A percentile compares a stretch with the other conserved stretches of the same genome.
Evolutionary conservation across 371 early-diverging fungal genomes (phyloP).

Genomic region (Lichtheimia ramosa): DNA sequence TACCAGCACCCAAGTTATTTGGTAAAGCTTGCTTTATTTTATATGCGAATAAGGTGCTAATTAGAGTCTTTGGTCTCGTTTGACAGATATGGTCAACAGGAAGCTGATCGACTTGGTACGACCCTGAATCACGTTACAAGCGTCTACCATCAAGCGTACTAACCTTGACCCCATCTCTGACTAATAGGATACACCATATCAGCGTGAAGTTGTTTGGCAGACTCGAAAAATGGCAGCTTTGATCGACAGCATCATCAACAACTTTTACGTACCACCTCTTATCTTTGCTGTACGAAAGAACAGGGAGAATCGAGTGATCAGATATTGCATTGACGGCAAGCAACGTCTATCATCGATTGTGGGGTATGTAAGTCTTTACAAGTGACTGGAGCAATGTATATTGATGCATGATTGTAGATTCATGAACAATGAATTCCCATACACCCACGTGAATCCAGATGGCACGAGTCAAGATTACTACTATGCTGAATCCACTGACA

Average conservation of each 20-base stretch:
- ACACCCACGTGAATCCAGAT: conserved; percentile 8
- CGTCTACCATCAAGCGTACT: no score
- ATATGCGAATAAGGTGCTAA: no score
- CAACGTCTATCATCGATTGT: conserved; percentile 35
- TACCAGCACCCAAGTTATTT: no score
- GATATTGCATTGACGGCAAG: conserved; percentile 41
- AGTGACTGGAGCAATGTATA: neutral
- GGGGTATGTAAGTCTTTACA: conserved; percentile 14
- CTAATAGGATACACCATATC: conserved; percentile 37
- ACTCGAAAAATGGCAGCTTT: conserved; percentile 27
- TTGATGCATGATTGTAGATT: conserved; percentile 21
- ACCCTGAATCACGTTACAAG: no score
- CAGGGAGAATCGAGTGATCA: conserved; percentile 2
- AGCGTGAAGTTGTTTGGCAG: conserved; percentile 38
- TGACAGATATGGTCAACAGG: no score
- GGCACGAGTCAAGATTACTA: conserved; percentile 9
- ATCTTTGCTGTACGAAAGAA: conserved; percentile 22
- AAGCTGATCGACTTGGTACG: no score
- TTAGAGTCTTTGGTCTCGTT: no score
- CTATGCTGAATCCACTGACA: conserved; percentile 1
- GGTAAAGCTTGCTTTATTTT: no score
- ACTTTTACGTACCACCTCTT: conserved; percentile 40
- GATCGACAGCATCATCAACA: conserved; percentile 36
- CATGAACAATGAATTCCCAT: conserved; percentile 38
- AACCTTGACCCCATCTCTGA: no score